These are phyloP conservation scores for Glebionis coronaria DNA, from an alignment of 129 eudicot genomes.

Conservation along the genomic window DNA sequence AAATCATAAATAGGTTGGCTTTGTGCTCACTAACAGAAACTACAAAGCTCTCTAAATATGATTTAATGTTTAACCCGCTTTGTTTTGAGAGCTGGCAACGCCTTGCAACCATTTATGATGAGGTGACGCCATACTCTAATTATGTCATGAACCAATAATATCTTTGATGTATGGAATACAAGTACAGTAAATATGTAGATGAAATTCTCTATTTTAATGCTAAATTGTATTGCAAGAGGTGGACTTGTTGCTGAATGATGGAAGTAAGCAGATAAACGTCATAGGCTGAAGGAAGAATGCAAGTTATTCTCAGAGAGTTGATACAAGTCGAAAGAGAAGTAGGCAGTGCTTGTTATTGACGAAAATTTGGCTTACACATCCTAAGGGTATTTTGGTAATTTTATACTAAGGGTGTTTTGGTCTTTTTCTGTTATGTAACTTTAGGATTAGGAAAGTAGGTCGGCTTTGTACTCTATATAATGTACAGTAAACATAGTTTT, in stretches of 20 bases:
- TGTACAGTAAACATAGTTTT: no score
- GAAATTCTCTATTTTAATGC: neutral
- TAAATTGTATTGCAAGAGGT: conserved; percentile 62
- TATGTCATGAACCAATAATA: conserved; percentile 12
- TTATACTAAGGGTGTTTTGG: no score
- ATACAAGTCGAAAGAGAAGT: conserved; percentile 92
- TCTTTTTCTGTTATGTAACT: no score
- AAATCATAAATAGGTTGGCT: conserved; percentile 98
- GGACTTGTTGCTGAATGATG: conserved; percentile 94
- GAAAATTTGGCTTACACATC: no score
- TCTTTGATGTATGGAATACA: neutral
- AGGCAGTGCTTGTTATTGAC: conserved; percentile 93
- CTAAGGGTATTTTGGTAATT: no score
- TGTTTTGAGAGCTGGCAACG: conserved; percentile 95
- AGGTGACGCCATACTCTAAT: conserved; percentile 46
- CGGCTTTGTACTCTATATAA: no score
- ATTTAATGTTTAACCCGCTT: conserved; percentile 73
- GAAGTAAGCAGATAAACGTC: conserved; percentile 93
- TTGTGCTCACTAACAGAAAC: conserved; percentile 91
- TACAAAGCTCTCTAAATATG: conserved; percentile 85
- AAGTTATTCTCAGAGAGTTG: conserved; percentile 74
- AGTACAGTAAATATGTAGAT: conserved; percentile 10
- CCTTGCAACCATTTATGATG: conserved; percentile 92
- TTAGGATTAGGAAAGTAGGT: no score
- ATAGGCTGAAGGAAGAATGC: conserved; percentile 80